Conservation (phyloP, 2,329 filamentous ascomycete genomes). For the Corniculantispora saksenae region DNA sequence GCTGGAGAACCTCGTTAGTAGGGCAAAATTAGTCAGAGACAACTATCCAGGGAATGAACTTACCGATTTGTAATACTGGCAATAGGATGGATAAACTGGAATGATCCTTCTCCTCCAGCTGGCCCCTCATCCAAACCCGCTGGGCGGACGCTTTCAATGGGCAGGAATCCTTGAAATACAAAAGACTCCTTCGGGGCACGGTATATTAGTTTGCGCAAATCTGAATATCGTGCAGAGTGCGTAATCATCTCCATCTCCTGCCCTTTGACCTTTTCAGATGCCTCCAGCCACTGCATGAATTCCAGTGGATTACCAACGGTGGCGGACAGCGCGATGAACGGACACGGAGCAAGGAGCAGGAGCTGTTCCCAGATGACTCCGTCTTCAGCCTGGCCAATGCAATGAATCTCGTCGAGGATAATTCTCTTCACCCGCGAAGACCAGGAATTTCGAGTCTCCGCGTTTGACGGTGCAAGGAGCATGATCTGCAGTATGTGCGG, state of each 20-base stretch:
- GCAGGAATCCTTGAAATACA: conserved; percentile 24
- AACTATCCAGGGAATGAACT: too few species aligned
- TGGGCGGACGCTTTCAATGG: conserved; percentile 53
- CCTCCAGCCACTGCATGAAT: conserved; percentile 68
- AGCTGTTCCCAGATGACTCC: conserved; percentile 79
- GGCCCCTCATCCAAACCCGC: conserved; percentile 45
- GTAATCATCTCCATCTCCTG: conserved; percentile 67
- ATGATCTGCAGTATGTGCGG: conserved; percentile 80
- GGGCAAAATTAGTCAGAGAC: background rate
- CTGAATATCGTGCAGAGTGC: conserved; percentile 71
- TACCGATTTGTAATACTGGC: conserved; percentile 60
- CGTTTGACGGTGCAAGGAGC: conserved; percentile 66
- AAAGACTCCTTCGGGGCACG: conserved; percentile 43
- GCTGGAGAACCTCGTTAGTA: conserved; percentile 25
- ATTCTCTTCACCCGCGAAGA: conserved; percentile 69
- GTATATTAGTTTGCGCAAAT: conserved; percentile 75
- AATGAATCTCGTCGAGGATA: conserved; percentile 83
- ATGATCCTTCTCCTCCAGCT: conserved; percentile 45
- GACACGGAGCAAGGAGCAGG: conserved; percentile 71
- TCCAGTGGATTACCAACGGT: conserved; percentile 75
- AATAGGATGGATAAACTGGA: conserved; percentile 67
- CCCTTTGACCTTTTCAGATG: conserved; percentile 64
- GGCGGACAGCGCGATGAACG: conserved; percentile 76
- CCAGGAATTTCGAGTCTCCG: conserved; percentile 58
- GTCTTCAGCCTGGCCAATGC: conserved; percentile 74